phyloP scores from a whole-genome alignment of 768 basidiomycete genomes.

The Porpolomopsis calyptriformis region DNA sequence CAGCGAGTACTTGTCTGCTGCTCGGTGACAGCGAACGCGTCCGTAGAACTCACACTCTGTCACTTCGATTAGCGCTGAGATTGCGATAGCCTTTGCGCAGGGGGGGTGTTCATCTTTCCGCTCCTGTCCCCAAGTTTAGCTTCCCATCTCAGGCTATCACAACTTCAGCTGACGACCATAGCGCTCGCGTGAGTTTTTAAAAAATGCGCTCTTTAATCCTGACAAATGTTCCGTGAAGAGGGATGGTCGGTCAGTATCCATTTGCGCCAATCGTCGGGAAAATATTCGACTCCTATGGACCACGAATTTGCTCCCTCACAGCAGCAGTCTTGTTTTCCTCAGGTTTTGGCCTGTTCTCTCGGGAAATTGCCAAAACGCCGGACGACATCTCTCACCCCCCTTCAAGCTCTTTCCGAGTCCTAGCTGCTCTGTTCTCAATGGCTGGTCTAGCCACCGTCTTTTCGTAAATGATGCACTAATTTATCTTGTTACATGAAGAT shows the following conservation, averaged over 20 bases:
- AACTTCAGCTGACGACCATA: conserved; percentile 71
- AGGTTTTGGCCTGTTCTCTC: conserved; percentile 56
- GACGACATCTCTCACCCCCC: conserved; percentile 28
- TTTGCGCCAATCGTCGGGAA: conserved; percentile 61
- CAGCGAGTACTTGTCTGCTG: conserved; percentile 7
- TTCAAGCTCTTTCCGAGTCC: conserved; percentile 35
- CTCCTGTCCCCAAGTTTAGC: conserved; percentile 57
- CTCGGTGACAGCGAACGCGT: conserved; percentile 13
- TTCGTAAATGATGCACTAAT: conserved; percentile 39
- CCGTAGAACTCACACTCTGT: not conserved
- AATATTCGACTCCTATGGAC: conserved; percentile 55
- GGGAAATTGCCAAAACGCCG: conserved; percentile 40
- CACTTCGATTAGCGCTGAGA: not conserved
- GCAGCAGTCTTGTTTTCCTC: conserved; percentile 46
- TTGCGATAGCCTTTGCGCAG: conserved; percentile 53
- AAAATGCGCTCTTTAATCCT: not conserved
- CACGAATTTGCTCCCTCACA: conserved; percentile 54
- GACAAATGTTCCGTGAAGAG: conserved; percentile 32
- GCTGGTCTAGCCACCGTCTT: conserved; percentile 60
- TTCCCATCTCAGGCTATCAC: conserved; percentile 49
- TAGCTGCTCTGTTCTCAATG: conserved; percentile 50
- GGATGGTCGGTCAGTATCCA: conserved; percentile 75
- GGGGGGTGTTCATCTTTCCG: conserved; percentile 75
- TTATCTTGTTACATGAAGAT: not conserved
- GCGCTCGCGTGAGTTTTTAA: conserved; percentile 51